Base-by-base conservation (phyloP, 1,284 basidiomycete species). In the Coniferiporia weirii region DNA sequence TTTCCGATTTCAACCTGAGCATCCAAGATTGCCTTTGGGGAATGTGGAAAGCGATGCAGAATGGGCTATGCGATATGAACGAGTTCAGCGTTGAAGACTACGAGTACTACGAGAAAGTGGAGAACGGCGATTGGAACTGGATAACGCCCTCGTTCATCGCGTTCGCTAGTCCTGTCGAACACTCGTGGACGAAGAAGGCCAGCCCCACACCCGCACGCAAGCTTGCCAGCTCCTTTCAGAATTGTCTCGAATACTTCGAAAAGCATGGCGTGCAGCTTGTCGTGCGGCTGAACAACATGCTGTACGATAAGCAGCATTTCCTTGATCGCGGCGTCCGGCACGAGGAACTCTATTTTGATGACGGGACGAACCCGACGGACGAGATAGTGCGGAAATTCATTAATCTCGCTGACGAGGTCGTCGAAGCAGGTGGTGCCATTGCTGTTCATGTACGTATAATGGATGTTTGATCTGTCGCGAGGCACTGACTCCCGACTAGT, bases 51-150 rank as follows among this genome's bases (percentile, higher is more conserved):
- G 97, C 95, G 0, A 89, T 95, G 75, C 85, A 93, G 68, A 84
- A 91, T 64, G 87, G 88, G 1, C 80, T 99, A 1, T 87, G 95
- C 68, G 90, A 97, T 69, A 87, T 99, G 78, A 91, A 91, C 66
- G 86, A 92, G 61, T 99, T 99, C 73, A 86, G 80, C 65, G 84
- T 91, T 51, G 89, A 92, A 64, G 92, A 95, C 64, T 96, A 96
- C 69, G 93, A 96, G 71, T 88, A 82, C 70, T 98, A 95, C 69
- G 96, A 97, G 72, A 94, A 93, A 70, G 93, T 95, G 36, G 89
- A 93, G 75, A 95, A 97, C 68, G 97, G 97, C 4, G 97, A 99
- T 72, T 95, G 96, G 87, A 99, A 99, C 70, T 93, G 92, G 91
- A 81, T 98, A 72, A 91, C 90, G 1, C 91, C 93, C 46, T 82